A percentile compares a stretch with the other conserved stretches of the same genome.
Conservation (phyloP, 257 asterid species). For the Eustoma russellianum region DNA sequence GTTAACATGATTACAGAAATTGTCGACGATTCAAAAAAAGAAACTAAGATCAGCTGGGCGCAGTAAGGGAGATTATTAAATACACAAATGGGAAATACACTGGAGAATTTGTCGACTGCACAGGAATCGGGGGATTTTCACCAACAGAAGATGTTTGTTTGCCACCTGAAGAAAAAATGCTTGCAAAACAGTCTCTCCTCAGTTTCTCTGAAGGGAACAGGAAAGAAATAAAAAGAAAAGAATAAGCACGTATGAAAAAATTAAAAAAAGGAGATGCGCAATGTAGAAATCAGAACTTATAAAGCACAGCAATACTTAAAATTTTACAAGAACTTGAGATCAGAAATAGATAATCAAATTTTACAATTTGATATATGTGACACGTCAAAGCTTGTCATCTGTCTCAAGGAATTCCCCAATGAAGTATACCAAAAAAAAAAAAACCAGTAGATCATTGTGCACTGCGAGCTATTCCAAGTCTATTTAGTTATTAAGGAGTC, state of each 20-base stretch:
- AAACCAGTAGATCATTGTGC: neutral
- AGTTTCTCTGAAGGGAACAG: constrained; percentile 36
- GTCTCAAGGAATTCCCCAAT: neutral
- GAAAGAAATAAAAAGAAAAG: constrained; percentile 7
- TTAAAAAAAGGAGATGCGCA: neutral
- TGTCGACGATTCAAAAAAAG: neutral
- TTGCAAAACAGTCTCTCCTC: constrained; percentile 46
- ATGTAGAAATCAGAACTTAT: neutral
- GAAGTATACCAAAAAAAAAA: neutral
- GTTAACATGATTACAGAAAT: neutral
- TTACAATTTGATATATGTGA: too few species aligned
- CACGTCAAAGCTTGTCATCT: neutral
- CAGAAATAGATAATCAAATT: too few species aligned
- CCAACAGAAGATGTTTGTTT: constrained; percentile 78
- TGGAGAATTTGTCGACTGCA: constrained; percentile 58
- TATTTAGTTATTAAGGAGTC: too few species aligned
- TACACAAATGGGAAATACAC: constrained; percentile 37
- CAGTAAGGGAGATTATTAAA: too few species aligned
- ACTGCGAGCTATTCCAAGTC: too few species aligned
- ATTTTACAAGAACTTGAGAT: neutral
- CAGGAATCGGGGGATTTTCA: constrained; percentile 53
- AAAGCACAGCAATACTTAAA: neutral
- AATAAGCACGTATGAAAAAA: constrained; percentile 12
- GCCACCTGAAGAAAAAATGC: constrained; percentile 48
- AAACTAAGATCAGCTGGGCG: neutral